Conservation (phyloP, 2,329 filamentous ascomycete genomes). For the Balansia obtecta region DNA sequence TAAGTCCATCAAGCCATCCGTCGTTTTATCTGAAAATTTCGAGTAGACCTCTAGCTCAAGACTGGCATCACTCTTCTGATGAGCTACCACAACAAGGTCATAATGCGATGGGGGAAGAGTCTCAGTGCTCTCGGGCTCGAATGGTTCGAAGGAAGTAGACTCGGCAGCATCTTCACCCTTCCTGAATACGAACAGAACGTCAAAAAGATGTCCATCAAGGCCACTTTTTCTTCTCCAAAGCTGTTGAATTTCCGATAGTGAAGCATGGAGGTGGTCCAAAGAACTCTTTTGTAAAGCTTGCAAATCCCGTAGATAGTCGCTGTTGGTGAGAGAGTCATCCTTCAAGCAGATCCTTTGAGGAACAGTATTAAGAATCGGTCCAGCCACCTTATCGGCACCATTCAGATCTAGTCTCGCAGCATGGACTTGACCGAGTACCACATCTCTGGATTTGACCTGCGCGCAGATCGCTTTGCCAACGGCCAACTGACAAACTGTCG, state of each 20-base stretch:
- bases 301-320: not conserved
- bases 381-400: not conserved
- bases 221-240: not conserved
- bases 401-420: not conserved
- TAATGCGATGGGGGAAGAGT: not conserved
- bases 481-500: not conserved
- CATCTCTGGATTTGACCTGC: not conserved
- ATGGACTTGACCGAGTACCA: not conserved
- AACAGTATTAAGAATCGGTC: not conserved
- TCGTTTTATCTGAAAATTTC: not conserved
- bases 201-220: not conserved
- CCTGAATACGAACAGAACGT: not conserved
- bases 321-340: not conserved
- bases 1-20: not conserved
- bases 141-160: not conserved
- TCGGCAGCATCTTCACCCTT: not conserved
- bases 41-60: not conserved
- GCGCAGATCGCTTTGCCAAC: not conserved
- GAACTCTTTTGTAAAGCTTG: not conserved
- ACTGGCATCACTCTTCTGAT: not conserved
- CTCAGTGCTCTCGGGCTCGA: not conserved
- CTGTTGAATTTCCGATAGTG: not conserved
- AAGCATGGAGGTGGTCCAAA: not conserved
- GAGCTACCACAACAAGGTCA: not conserved
- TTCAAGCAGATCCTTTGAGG: not conserved